Percentiles rank a stretch among this genome's conserved stretches.
Conservation (phyloP, 495 filamentous ascomycete species). For the Aspergillus kassunensis region DNA sequence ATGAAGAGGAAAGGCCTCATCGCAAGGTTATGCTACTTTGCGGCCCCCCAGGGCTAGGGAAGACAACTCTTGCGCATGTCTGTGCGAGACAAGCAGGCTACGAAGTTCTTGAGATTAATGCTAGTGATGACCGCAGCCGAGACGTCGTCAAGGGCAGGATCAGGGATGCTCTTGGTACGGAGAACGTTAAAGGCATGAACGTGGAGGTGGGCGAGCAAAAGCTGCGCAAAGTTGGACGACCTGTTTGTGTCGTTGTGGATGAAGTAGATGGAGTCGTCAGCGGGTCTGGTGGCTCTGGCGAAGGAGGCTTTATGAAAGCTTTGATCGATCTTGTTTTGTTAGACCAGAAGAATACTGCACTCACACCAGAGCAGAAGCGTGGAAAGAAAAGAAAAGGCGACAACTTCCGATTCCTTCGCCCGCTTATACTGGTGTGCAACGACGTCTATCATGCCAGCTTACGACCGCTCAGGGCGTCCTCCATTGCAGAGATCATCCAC, state of each 20-base stretch:
- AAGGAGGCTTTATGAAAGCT: conserved; percentile 92
- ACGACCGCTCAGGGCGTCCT: conserved; percentile 74
- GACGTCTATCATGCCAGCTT: conserved; percentile 94
- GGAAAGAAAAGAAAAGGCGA: conserved; percentile 66
- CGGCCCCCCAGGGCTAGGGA: conserved; percentile 88
- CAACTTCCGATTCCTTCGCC: conserved; percentile 78
- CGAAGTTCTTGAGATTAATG: conserved; percentile 92
- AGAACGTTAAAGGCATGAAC: conserved; percentile 81
- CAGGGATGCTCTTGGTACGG: conserved; percentile 80
- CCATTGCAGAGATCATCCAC: conserved; percentile 84
- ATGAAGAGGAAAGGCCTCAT: conserved; percentile 64
- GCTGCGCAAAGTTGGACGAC: conserved; percentile 69
- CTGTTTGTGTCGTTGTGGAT: conserved; percentile 90
- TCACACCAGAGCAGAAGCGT: conserved; percentile 29
- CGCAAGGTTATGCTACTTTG: conserved; percentile 85
- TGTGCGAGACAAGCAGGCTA: conserved; percentile 94
- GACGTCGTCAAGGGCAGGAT: conserved; percentile 93
- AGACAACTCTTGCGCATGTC: conserved; percentile 94
- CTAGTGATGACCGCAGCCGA: conserved; percentile 91
- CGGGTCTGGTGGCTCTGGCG: conserved; percentile 64
- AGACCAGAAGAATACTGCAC: conserved; percentile 74
- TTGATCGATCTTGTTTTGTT: conserved; percentile 81
- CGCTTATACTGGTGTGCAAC: conserved; percentile 92
- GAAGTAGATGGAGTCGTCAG: conserved; percentile 92
- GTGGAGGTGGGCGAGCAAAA: conserved; percentile 59